Percentiles rank a stretch among this genome's conserved stretches.
phyloP scores from a whole-genome alignment of 768 basidiomycete genomes.

The Pleurotus cornucopiae region DNA sequence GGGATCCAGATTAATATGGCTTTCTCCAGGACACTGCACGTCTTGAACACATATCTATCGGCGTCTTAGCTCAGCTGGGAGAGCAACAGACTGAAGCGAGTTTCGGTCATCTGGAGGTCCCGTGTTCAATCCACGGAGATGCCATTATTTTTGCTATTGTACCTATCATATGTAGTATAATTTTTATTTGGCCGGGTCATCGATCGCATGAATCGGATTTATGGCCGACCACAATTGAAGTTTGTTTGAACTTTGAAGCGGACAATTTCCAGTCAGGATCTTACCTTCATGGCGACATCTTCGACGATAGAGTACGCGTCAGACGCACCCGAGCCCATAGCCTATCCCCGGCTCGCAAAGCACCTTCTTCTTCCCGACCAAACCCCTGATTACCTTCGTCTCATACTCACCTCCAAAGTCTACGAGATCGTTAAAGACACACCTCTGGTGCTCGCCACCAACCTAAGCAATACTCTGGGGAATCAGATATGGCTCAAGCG shows the following conservation, averaged over 20 bases:
- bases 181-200: no score
- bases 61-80: conserved; percentile 63
- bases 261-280: not conserved
- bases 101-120: conserved; percentile 59
- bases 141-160: conserved; percentile 36
- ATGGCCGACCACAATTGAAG: no score
- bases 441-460: conserved; percentile 82
- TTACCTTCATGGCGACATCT: conserved; percentile 33
- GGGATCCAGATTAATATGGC: no score
- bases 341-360: conserved; percentile 62
- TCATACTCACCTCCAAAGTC: conserved; percentile 86
- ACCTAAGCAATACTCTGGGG: conserved; percentile 83
- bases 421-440: conserved; percentile 89
- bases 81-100: conserved; percentile 67
- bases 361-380: conserved; percentile 63
- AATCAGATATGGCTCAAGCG: conserved; percentile 96
- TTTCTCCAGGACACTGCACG: no score
- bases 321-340: conserved; percentile 57
- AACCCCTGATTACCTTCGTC: conserved; percentile 82
- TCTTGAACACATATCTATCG: not conserved
- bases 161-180: not conserved
- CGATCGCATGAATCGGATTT: no score
- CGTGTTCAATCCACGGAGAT: conserved; percentile 78
- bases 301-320: conserved; percentile 69
- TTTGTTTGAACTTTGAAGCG: no score